Base-by-base conservation (phyloP, 768 basidiomycete species). In the Trametes elegans region DNA sequence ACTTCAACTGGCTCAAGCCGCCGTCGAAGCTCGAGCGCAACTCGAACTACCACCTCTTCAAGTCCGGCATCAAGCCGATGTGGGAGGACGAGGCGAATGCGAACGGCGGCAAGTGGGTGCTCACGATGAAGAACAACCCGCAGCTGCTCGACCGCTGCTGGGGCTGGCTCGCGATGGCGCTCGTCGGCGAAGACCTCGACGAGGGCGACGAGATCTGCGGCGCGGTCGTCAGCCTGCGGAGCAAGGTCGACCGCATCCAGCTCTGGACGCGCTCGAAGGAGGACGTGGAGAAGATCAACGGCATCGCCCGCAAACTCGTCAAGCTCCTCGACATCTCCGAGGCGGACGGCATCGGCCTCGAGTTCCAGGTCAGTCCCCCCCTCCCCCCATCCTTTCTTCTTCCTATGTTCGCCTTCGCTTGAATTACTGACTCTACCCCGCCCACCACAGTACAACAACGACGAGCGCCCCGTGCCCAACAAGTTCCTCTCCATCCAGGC, bases 1-100 rank as follows among this genome's bases (percentile, higher is more conserved):
- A 92, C 74, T 90, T 92, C 78, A 93, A 93, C 72, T 93, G 91
- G 91, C 84, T 93, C 59, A 93, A 93, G 70, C 88, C 89, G 0
- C 94, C 94, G 10, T 92, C 90, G 29, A 82, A 84, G 64, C 82
- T 96, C 29, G 90, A 93, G 64, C 85, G 85, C 64, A 93, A 92
- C 72, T 88, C 88, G 41, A 98, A 97, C 73, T 94, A 96, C 64
- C 94, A 98, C 67, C 79, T 98, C 51, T 97, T 98, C 82, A 96
- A 96, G 73, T 79, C 83, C 19, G 90, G 90, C 16, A 94, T 94
- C 76, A 92, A 93, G 67, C 92, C 92, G 13, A 96, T 97, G 94
- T 97, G 93, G 93, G 94, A 96, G 73, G 94, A 96, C 68, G 82
- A 82, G 27, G 90, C 92, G 49, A 97, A 97, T 65, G 88, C 90